These are phyloP conservation scores for Aureobasidium vineae DNA, from an alignment of 2,329 filamentous ascomycete genomes.

Conservation along the genomic window DNA sequence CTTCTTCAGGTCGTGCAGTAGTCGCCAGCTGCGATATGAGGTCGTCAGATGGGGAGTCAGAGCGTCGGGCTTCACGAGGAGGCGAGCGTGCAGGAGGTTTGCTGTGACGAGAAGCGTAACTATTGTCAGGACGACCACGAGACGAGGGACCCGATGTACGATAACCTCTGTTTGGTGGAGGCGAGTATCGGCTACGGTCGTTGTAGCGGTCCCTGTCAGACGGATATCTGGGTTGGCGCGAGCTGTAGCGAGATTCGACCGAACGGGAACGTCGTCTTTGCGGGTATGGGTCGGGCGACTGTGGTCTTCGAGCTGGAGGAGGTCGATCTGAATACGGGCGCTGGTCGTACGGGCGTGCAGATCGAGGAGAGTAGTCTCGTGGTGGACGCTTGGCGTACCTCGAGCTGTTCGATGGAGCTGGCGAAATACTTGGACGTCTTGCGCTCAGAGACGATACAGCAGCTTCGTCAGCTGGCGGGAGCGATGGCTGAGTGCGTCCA, in stretches of 20 bases:
- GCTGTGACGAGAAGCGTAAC: constrained; percentile 25
- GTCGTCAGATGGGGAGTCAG: constrained; percentile 30
- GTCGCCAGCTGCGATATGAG: constrained; percentile 28
- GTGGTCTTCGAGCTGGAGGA: constrained; percentile 31
- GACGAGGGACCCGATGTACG: constrained; percentile 18
- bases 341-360: constrained; percentile 7
- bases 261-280: constrained; percentile 45
- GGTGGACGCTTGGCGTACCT: constrained; percentile 15
- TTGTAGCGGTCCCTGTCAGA: constrained; percentile 33
- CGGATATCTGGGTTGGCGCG: constrained; percentile 35
- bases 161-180: constrained; percentile 21
- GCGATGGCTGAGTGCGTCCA: constrained; percentile 7
- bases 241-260: constrained; percentile 41
- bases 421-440: constrained; percentile 12
- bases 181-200: constrained; percentile 25
- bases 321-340: constrained; percentile 5
- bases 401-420: constrained; percentile 19
- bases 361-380: constrained; percentile 19
- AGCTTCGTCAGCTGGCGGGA: constrained; percentile 6
- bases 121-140: constrained; percentile 23
- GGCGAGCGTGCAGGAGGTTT: constrained; percentile 21
- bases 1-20: constrained; percentile 23
- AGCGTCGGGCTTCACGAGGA: constrained; percentile 26
- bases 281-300: constrained; percentile 41
- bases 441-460: constrained; percentile 14